Base-by-base conservation (phyloP, 1,139 yeast species). In the Debaryomyces nepalensis region DNA sequence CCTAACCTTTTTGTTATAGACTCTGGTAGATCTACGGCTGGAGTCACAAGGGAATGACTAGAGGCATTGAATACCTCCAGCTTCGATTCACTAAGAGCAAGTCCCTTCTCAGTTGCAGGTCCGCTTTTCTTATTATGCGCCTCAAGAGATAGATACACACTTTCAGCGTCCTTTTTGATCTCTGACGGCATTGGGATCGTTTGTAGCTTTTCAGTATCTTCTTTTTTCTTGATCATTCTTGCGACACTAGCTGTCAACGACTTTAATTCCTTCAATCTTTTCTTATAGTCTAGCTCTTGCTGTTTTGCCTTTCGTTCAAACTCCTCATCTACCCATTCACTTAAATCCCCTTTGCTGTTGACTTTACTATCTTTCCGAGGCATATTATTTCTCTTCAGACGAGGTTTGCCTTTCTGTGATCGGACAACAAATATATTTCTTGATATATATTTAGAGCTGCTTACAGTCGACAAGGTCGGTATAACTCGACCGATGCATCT, bases 1-100 rank as follows among this genome's bases (percentile, higher is more conserved):
- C 81, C 81, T 4, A 85, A 61, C 33, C 70, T 65, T 1, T 68
- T 64, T 12, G 65, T 52, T 5, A 84, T 63, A 0, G 66, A 47
- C 0, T 50, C 49, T 0, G 89, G 87, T 1, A 84, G 26, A 9
- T 48, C 41, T 3, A 56, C 50, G 3, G 54, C 50, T 7, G 64
- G 60, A 0, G 58, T 47, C 4, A 58, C 37, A 12, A 59, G 43
- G n/a, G 51, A 54, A 9, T 51, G 43, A 24, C 46, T 16, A 18
- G 41, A 30, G 4, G 43, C 40, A 11, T 27, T 34, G 19, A 40
- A 33, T 9, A 15, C 34, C 11, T 33, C 15, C 12, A 32, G 6
- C n/a, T 18, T 21, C 10, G 10, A 18, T 8, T 10, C 18, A 9
- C 3, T 15, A 18, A 4, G 11, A 6, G n/a, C 24, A 12, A 7